Conservation (phyloP, 305 asterid genomes). For the Fraxinus floribunda region DNA sequence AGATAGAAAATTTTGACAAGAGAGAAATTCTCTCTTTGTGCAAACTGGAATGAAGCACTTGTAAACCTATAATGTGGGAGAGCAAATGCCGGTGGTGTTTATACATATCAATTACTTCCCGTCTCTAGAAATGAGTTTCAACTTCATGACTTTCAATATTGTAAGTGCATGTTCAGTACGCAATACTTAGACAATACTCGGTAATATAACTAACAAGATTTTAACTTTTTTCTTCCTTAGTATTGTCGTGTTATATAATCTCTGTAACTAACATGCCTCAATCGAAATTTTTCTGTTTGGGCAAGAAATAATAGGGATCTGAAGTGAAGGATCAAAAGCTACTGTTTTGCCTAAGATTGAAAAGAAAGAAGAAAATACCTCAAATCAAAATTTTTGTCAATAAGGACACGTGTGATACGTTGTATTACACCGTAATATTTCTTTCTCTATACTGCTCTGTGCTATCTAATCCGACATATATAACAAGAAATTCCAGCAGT, state of each 20-base stretch:
- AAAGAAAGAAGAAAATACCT: not conserved
- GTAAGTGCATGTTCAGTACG: not conserved
- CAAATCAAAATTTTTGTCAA: not conserved
- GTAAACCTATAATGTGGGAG: not conserved
- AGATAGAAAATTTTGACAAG: conserved; percentile 13
- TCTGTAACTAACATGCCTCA: not conserved
- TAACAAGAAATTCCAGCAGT: not conserved
- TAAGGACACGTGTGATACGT: not conserved
- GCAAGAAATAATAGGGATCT: not conserved
- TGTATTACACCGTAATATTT: too few species aligned
- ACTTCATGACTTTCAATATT: not conserved
- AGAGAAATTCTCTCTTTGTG: conserved; percentile 22
- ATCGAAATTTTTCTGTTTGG: not conserved
- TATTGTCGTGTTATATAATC: not conserved
- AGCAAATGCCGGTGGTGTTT: not conserved
- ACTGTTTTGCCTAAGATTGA: not conserved
- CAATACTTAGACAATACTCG: not conserved
- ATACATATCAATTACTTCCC: not conserved
- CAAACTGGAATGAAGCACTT: conserved; percentile 15
- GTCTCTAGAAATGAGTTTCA: not conserved
- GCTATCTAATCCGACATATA: not conserved
- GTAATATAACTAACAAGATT: not conserved
- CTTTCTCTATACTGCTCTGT: not conserved
- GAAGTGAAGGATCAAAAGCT: not conserved
- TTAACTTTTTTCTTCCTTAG: not conserved